Evolutionary conservation across 2,329 filamentous ascomycete genomes (phyloP), one percentile per base, ranked within the genome.

Genomic region (Aspergillus fructus): DNA sequence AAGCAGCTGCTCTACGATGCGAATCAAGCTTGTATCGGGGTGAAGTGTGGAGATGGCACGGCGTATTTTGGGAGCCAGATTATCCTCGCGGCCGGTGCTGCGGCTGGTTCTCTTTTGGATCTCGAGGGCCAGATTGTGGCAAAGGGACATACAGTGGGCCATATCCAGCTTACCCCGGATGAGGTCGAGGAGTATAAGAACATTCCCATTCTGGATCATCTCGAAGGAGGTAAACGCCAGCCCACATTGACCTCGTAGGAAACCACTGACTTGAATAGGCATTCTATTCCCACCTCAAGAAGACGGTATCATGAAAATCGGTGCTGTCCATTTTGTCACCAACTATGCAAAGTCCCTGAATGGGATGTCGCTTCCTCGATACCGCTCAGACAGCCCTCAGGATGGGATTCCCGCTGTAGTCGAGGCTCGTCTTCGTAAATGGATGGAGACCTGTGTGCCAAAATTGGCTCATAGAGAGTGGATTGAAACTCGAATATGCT

Each of bases 201-300:
- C 33, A 62, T 70, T 0, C 77, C 77, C 78, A 2, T 66, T 64
- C 51, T 60, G 65, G 13, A 66, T 69, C 39, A 67, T 67, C 43
- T 64, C 62, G 17, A 68, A 62, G 8, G 63, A 68, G 2, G 68
- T 47, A 45, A 33, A 4, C 23, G 11, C 15, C 30, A 17, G 21
- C 24, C 8, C n/a, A 13, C 19, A 17, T 8, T 13, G 15, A 24
- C 15, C 9, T 49, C 1, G 15, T 3, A 21, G 45, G 15, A 34
- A 15, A 19, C 6, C 27, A 17, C 46, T 48, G 12, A 40, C 47
- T 21, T 11, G 11, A 40, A 11, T 19, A 53, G 51, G 63, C 59
- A 71, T 71, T 49, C 63, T 58, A 19, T 73, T 73, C 55, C 71
- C 71, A 13, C 69, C 71, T 0, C 66, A 70, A 17, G 56, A 56